phyloP scores from a whole-genome alignment of 2,329 filamentous ascomycete genomes.

The Arthrobotrys conoides region DNA sequence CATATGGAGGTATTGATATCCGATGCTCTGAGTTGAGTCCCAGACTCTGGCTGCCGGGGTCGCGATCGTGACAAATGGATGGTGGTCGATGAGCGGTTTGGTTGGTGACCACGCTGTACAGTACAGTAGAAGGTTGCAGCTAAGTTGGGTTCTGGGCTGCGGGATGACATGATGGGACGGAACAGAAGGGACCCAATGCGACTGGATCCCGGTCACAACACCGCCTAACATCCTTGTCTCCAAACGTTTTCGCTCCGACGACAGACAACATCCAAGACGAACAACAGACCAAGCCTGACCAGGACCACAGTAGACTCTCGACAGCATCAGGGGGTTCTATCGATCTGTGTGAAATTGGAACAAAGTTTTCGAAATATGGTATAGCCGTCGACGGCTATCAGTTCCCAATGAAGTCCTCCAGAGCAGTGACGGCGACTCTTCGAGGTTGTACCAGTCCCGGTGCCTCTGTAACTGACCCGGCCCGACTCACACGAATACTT shows the following conservation, averaged over 20 bases:
- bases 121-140: too few species aligned
- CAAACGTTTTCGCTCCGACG: slow-evolving; percentile 36
- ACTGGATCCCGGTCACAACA: slow-evolving; percentile 20
- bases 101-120: slow-evolving; percentile 53
- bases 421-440: slow-evolving; percentile 35
- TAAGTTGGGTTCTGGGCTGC: neutral
- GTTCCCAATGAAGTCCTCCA: slow-evolving; percentile 50
- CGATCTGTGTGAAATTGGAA: neutral
- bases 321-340: neutral
- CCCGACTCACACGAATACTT: slow-evolving; percentile 31
- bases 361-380: slow-evolving; percentile 23
- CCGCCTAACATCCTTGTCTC: slow-evolving; percentile 4
- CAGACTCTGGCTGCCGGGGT: neutral
- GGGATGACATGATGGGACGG: slow-evolving; percentile 30
- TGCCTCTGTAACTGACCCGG: slow-evolving; percentile 25
- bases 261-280: neutral
- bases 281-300: slow-evolving; percentile 9
- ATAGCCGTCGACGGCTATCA: slow-evolving; percentile 24
- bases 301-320: neutral
- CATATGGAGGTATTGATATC: neutral
- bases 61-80: slow-evolving; percentile 1
- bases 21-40: neutral
- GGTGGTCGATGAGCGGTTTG: slow-evolving; percentile 1
- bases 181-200: slow-evolving; percentile 20
- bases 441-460: slow-evolving; percentile 44